Base-by-base conservation (phyloP, 2,329 filamentous ascomycete genomes). In the Beauveria brongniartii region DNA sequence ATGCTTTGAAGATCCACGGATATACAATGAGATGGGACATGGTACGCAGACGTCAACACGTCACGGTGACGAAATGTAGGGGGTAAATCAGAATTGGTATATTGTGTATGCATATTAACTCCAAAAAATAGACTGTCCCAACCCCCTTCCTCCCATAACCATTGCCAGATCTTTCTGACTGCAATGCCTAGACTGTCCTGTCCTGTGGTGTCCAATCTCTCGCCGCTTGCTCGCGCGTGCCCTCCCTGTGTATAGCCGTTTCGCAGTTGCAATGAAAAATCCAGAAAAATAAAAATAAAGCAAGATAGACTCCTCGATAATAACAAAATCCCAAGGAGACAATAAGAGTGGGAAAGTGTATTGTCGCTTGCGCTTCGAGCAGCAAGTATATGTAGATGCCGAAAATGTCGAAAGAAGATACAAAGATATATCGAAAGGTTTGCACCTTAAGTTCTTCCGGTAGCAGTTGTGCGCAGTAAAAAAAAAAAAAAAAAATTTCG, bases 181-280 rank as follows among this genome's bases (percentile, higher is more conserved):
- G 14, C 10, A 46, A 40, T 43, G 8, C 30, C 46, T 12, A 43
- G 44, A 55, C 53, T 55, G 41, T 51, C 46, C 44, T 58, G 55
- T 58, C 40, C 55, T 50, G 57, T 52, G 48, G 24, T 52, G 47
- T 59, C 57, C 57, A 58, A 51, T 58, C 55, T 58, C 22, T 43
- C 55, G 50, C 44, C 34, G 46, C 55, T 50, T 53, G 40, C 47
- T 59, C 26, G 56, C 56, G 56, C 37, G 40, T 40, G 24, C 24
- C 37, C n/a, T 50, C 30, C 44, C 56, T 20, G n/a, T 59, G 34
- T 52, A 30, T 28, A 52, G 18, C 47, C 48, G 14, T 52, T 40
- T 53, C 40, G 37, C 37, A 20, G 10, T 59, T 22, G 46, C 24
- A 24, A 53, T 44, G 44, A 30, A 24, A 34, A 40, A 30, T 6